Conservation (phyloP, 257 asterid genomes). For the Lavandula angustifolia region DNA sequence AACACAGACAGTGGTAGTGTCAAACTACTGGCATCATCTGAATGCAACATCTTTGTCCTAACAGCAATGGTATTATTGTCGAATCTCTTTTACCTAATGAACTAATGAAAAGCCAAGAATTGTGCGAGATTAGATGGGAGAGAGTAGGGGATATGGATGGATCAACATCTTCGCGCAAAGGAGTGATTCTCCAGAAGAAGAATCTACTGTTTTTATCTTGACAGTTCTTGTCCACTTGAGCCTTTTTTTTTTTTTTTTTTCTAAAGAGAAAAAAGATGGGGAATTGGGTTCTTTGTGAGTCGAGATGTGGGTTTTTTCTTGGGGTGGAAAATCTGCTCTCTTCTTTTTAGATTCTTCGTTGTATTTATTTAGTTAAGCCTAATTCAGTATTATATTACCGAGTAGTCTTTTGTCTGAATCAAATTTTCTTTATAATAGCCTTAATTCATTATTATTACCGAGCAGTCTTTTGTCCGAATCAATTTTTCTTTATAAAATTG, state of each 20-base stretch:
- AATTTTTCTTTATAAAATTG: no score
- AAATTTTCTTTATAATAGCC: no score
- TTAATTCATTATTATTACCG: no score
- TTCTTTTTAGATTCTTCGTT: conserved; percentile 29
- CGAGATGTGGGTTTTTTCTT: conserved; percentile 34
- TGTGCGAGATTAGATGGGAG: background rate
- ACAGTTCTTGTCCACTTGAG: conserved; percentile 12
- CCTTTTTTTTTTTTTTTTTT: background rate
- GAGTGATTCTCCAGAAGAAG: background rate
- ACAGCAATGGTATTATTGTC: conserved; percentile 25
- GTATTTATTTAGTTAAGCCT: no score
- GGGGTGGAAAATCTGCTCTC: conserved; percentile 32
- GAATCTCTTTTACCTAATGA: conserved; percentile 25
- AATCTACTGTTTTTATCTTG: background rate
- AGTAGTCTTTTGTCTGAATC: no score
- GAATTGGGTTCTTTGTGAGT: conserved; percentile 44
- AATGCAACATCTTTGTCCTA: conserved; percentile 22
- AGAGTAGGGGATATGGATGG: conserved; percentile 7
- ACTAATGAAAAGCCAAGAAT: background rate
- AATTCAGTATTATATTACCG: no score
- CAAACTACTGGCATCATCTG: conserved; percentile 7
- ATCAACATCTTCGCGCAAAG: background rate
- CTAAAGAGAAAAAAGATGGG: conserved; percentile 6
- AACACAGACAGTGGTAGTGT: conserved; percentile 23
- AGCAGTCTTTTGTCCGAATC: no score